These are phyloP conservation scores for Baudoinia panamericana DNA, from an alignment of 495 filamentous ascomycete species.

Conservation along the genomic window DNA sequence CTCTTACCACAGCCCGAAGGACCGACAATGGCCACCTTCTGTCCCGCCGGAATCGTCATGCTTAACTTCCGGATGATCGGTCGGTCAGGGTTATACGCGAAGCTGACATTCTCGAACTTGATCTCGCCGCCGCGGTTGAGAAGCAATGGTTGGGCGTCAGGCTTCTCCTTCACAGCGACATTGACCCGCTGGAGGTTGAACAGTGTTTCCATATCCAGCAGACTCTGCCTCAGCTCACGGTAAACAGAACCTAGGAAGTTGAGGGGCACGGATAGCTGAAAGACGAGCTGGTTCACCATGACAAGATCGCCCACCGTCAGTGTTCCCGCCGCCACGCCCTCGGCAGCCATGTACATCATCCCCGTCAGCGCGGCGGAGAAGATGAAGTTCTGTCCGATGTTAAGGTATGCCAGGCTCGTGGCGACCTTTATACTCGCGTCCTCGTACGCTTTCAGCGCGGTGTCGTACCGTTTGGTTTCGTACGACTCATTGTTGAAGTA, in stretches of 20 bases:
- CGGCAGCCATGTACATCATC: constrained; percentile 96
- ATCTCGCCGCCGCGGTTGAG: constrained; percentile 76
- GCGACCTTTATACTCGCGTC: constrained; percentile 91
- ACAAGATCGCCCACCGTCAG: constrained; percentile 94
- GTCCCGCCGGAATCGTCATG: constrained; percentile 83
- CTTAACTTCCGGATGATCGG: constrained; percentile 76
- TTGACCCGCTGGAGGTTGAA: constrained; percentile 99
- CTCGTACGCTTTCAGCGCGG: constrained; percentile 74
- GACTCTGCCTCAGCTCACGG: constrained; percentile 82
- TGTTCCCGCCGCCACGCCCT: constrained; percentile 67
- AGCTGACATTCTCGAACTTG: constrained; percentile 84
- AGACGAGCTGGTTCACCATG: constrained; percentile 97
- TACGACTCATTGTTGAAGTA: constrained; percentile 99
- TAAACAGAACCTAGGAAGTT: constrained; percentile 96
- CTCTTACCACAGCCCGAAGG: constrained; percentile 95
- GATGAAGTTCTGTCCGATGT: constrained; percentile 96
- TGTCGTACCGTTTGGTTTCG: constrained; percentile 81
- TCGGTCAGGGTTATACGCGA: constrained; percentile 77
- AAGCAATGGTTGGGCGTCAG: constrained; percentile 55
- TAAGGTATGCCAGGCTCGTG: constrained; percentile 82
- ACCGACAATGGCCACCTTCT: constrained; percentile 91
- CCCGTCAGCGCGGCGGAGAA: constrained; percentile 85
- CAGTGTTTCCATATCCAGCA: constrained; percentile 95
- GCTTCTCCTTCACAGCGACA: constrained; percentile 63
- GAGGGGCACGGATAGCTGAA: constrained; percentile 88